These are phyloP conservation scores for Arctium minus DNA, from an alignment of 129 eudicot species.

Conservation along the genomic window DNA sequence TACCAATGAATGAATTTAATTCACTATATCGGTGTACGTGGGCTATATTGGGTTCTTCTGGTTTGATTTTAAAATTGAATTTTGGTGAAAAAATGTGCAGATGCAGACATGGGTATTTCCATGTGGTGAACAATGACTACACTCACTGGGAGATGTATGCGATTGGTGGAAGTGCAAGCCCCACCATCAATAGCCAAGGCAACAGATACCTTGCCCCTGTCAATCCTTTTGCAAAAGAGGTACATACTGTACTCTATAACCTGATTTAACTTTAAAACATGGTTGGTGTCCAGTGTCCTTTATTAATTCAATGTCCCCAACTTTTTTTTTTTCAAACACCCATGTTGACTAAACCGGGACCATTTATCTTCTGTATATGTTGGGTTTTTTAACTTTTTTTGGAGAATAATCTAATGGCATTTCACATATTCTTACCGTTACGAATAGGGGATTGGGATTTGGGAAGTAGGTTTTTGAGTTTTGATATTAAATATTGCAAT, in stretches of 20 bases:
- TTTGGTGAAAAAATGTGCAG: constrained; percentile 34
- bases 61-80: not conserved
- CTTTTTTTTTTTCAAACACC: not conserved
- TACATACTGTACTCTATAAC: constrained; percentile 4
- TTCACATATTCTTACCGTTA: not conserved
- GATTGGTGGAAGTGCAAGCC: constrained; percentile 91
- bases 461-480: too few species aligned
- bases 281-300: not conserved
- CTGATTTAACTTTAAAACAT: not conserved
- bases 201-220: constrained; percentile 86
- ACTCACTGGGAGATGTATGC: constrained; percentile 99
- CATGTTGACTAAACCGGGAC: too few species aligned
- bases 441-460: not conserved
- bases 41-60: not conserved
- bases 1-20: constrained; percentile 13
- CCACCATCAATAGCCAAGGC: constrained; percentile 96
- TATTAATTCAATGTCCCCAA: not conserved
- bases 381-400: not conserved
- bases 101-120: constrained; percentile 95
- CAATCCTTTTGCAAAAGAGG: constrained; percentile 91
- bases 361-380: too few species aligned
- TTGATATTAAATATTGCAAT: not conserved
- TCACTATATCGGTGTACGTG: not conserved
- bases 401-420: too few species aligned
- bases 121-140: constrained; percentile 97